Conservation (phyloP, 2,329 filamentous ascomycete genomes). For the Fusarium pilosicola region DNA sequence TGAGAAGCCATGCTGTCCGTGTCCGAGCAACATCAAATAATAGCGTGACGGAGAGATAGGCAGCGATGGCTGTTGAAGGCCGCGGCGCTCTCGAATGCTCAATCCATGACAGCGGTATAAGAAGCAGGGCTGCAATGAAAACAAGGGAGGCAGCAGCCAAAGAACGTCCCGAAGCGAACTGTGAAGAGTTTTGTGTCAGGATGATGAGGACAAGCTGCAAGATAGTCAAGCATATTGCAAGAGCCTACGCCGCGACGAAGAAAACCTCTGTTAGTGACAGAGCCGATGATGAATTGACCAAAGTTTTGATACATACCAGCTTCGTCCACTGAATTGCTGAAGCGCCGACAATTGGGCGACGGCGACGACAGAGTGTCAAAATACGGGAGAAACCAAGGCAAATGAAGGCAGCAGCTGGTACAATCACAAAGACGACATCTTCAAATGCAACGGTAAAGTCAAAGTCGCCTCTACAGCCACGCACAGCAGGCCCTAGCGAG, state of each 20-base stretch:
- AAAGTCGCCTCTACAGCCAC: background rate
- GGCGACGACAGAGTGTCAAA: background rate
- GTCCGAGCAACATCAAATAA: background rate
- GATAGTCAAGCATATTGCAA: background rate
- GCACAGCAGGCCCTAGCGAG: background rate
- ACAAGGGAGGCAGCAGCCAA: background rate
- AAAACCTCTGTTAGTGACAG: background rate
- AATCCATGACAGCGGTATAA: background rate
- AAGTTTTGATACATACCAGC: background rate
- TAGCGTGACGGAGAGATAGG: background rate
- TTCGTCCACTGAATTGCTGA: background rate
- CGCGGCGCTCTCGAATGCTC: background rate
- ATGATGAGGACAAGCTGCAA: background rate
- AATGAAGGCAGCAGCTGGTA: background rate
- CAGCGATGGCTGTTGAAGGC: background rate
- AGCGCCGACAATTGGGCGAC: background rate
- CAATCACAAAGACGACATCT: background rate
- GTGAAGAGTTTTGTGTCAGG: background rate
- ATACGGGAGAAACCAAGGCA: background rate
- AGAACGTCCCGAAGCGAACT: background rate
- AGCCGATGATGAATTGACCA: background rate
- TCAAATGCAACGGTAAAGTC: background rate
- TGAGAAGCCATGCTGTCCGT: background rate
- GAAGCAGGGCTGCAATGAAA: background rate
- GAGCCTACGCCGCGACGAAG: background rate